Evolutionary conservation across 768 basidiomycete genomes (phyloP).

Genomic region (Lenzites betulinus): DNA sequence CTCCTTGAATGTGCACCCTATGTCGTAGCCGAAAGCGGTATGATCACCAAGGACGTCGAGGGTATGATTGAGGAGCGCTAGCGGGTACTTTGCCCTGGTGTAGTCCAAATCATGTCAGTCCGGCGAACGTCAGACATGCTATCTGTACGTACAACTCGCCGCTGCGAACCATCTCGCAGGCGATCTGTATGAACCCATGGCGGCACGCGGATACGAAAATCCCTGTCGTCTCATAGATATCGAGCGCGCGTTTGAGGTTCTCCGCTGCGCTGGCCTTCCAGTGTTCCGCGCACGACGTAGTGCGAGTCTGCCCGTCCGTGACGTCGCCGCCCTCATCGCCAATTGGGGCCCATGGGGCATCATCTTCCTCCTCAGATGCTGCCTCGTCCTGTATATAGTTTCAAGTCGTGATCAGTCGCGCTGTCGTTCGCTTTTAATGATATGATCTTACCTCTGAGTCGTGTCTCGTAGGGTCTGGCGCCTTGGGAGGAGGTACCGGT

Average conservation of each 20-base stretch:
- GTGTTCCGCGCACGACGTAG: background rate
- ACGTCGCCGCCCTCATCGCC: background rate
- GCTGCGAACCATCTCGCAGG: background rate
- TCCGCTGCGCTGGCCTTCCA: background rate
- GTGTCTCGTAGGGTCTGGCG: no score
- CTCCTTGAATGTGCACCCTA: constrained; percentile 9
- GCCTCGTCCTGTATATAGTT: no score
- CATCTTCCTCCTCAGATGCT: no score
- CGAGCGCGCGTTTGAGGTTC: background rate
- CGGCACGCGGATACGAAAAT: background rate
- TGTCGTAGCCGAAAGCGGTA: constrained; percentile 11
- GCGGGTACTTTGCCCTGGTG: background rate
- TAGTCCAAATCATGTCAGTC: background rate
- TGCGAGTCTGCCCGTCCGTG: background rate
- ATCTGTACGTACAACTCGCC: background rate
- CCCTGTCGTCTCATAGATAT: background rate
- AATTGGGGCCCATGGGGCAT: background rate
- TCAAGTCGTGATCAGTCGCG: no score
- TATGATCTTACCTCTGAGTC: no score
- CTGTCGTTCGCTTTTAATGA: no score
- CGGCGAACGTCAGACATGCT: background rate
- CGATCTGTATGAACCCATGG: background rate
- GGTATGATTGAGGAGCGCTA: background rate
- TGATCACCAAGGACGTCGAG: background rate
- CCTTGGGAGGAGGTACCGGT: no score